These are phyloP conservation scores for Agapanthus africanus DNA, from an alignment of 106 monocot genomes.

Conservation along the genomic window DNA sequence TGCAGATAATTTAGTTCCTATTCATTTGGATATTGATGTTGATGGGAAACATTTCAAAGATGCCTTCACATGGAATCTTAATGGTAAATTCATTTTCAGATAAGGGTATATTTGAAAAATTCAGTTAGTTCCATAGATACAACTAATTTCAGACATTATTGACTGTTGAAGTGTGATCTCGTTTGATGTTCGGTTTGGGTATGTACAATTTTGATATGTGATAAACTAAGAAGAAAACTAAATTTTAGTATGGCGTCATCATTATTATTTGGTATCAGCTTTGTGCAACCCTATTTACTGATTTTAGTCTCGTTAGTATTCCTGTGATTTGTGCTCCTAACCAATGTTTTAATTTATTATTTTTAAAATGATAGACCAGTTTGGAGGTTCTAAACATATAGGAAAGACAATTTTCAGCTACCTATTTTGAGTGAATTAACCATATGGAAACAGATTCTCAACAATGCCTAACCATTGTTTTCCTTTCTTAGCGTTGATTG, in stretches of 20 bases:
- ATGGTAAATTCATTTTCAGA: slow-evolving; percentile 30
- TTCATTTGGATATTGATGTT: slow-evolving; percentile 76
- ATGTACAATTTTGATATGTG: background rate
- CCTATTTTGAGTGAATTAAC: background rate
- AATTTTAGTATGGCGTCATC: background rate
- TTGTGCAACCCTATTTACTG: background rate
- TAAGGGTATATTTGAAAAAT: background rate
- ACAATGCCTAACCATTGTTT: background rate
- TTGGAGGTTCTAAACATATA: background rate
- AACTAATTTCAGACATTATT: background rate
- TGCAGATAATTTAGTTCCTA: slow-evolving; percentile 76
- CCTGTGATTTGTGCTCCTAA: background rate
- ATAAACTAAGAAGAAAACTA: background rate
- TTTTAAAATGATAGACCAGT: background rate
- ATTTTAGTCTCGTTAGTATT: background rate
- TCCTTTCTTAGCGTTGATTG: no score
- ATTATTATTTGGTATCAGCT: background rate
- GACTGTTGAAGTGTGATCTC: background rate
- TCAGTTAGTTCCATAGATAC: background rate
- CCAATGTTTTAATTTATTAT: background rate
- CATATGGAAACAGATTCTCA: background rate
- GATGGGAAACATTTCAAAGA: slow-evolving; percentile 80
- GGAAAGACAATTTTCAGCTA: background rate
- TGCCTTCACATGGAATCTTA: slow-evolving; percentile 88
- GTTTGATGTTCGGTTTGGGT: background rate